Base-by-base conservation (phyloP, 148 eudicot species). In the Gaultheria prostrata region DNA sequence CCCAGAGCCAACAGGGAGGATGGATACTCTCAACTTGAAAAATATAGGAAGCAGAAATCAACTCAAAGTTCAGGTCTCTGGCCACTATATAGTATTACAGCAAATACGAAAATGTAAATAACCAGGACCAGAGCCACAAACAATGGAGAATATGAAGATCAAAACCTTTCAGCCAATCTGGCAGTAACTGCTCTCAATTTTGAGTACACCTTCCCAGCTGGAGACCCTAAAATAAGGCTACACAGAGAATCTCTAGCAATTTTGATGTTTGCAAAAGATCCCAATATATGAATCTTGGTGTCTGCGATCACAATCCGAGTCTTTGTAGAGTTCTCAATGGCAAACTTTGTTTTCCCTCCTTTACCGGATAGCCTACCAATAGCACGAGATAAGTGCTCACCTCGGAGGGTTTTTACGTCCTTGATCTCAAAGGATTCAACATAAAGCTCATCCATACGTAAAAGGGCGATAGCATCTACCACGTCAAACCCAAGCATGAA, bases 201-300 rank as follows among this genome's bases (percentile, higher is more conserved):
- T 0, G 98, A 95, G 74, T 95, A 95, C 32, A 95, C 98, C 84
- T 95, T 95, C 21, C 97, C 98, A 48, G 98, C 98, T 45, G 98
- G 98, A 0, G 98, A 95, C 6, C 98, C 98, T 87, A 95, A 35
- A 24, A 95, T 95, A 20, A 95, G 90, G 77, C 94, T 95, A 82
- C 97, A 95, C 45, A 95, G 91, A 2, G 97, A 93, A 73, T 89
- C 91, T 33, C 97, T 89, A 0, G 97, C 97, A 54, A 95, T 84
- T 87, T 95, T 95, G 82, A 90, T 93, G 81, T 89, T 91, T 0
- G 94, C 83, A 83, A 89, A 89, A 0, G 97, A 89, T 1, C 98
- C 98, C 85, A 95, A 82, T 32, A 95, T 89, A 78, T 93, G 95
- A 85, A 95, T 95, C 89, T 89, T 89, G 11, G 90, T 76, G 77